phyloP scores from a whole-genome alignment of 345 rosid genomes.

The Brassica rapa region DNA sequence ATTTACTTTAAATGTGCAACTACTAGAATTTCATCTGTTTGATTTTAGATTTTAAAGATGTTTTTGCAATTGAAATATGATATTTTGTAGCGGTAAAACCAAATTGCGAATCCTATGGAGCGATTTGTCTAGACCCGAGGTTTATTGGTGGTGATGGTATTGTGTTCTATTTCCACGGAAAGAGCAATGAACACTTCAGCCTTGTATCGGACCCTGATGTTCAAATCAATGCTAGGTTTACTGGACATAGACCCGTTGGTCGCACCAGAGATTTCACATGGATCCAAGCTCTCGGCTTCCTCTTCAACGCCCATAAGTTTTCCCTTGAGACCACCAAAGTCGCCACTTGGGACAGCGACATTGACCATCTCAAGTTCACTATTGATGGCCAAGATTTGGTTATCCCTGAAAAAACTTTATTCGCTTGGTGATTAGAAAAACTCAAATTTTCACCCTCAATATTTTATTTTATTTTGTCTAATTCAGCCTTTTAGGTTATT shows the following conservation, averaged over 20 bases:
- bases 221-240: conserved; percentile 53
- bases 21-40: not conserved
- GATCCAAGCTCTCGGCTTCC: conserved; percentile 52
- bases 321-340: conserved; percentile 55
- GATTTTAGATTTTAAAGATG: not conserved
- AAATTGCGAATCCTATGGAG: not conserved
- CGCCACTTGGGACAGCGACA: conserved; percentile 49
- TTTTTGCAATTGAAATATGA: not conserved
- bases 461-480: no score
- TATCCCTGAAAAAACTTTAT: conserved; percentile 47
- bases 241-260: conserved; percentile 49
- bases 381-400: conserved; percentile 47
- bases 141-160: conserved; percentile 57
- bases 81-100: conserved; percentile 8
- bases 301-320: conserved; percentile 47
- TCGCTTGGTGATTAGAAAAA: conserved; percentile 40
- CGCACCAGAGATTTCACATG: conserved; percentile 52
- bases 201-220: conserved; percentile 47
- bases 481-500: no score
- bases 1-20: not conserved
- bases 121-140: conserved; percentile 39
- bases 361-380: conserved; percentile 54
- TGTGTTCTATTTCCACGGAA: conserved; percentile 37
- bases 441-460: not conserved
- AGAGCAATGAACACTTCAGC: conserved; percentile 49